Evolutionary conservation across 169 alveolate genomes (phyloP), one percentile per base, ranked within the genome.

Genomic region (Plasmodium inui): DNA sequence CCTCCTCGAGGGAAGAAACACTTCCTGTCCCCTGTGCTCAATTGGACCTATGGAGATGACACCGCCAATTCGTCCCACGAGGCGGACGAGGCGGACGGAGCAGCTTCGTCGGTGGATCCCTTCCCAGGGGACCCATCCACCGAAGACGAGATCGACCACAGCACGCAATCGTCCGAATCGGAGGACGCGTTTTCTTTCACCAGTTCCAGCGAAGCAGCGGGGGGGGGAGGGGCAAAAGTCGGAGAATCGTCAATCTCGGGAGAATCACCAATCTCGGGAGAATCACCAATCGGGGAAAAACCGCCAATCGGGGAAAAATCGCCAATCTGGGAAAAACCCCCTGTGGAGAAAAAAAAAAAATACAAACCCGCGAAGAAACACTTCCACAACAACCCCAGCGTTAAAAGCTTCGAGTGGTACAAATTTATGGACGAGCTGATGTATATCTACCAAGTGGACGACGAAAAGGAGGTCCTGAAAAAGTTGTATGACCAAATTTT

Each of bases 361-460:
- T 91, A 91, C 74, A 67, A 72, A 71, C 53, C 74, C 74, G 39
- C 34, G 39, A 82, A 71, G 83, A 67, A 72, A 9, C 55, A 14
- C 39, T 91, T 91, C 61, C 53, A 70, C 34, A 34, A 81, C 46
- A 91, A 82, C 34, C 95, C 95, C 39, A 28, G 76, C 46, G 61
- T 91, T 82, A 82, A 72, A 67, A 81, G 86, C 19, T 91, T 91
- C 67, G 81, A 81, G 19, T 91, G 95, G 95, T 91, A 91, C 50
- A 91, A 19, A 91, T 81, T 91, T 34, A 80, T 91, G 71, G 85
- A 91, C 41, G 85, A 82, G 37, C n/a, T 91, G 19, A 72, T 81
- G 30, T 19, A 81, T 10, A 82, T 91, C 14, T 91, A 80, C 41
- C 71, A 91, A 30, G 67, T 14, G 22, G 9, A 34, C 4, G 70